Evolutionary conservation across 495 filamentous ascomycete genomes (phyloP).

Genomic region (Rhypophila decipiens): DNA sequence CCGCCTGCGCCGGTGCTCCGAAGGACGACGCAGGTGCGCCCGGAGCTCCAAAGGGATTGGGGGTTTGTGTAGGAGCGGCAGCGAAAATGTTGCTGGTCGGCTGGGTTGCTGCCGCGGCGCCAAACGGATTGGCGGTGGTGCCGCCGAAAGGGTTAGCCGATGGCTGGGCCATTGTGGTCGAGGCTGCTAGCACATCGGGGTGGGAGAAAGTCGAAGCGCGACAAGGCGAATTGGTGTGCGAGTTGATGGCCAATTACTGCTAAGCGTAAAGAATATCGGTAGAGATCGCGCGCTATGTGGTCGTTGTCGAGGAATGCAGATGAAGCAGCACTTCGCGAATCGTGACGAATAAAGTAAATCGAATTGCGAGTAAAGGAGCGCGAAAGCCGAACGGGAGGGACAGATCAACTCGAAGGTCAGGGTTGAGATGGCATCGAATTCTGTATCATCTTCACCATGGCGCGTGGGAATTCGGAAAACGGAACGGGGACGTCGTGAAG

Average conservation of each 20-base stretch:
- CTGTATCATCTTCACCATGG: neutral
- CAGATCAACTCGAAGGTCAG: neutral
- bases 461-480: no score
- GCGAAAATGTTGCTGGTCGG: neutral
- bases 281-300: no score
- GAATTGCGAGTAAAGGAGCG: no score
- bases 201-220: neutral
- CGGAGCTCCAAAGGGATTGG: no score
- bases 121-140: slow-evolving; percentile 4
- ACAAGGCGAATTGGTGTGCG: slow-evolving; percentile 3
- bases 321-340: neutral
- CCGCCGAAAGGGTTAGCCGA: slow-evolving; percentile 23
- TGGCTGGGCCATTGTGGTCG: slow-evolving; percentile 17
- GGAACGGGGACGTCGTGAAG: neutral
- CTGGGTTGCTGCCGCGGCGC: neutral
- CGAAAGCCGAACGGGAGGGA: no score
- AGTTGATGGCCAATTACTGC: no score
- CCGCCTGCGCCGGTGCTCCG: no score
- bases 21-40: no score
- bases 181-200: slow-evolving; percentile 18
- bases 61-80: no score
- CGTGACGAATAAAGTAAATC: no score
- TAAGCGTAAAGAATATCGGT: no score
- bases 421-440: neutral
- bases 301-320: neutral